Evolutionary conservation across 2,329 filamentous ascomycete genomes (phyloP).

Genomic region (Coniochaeta sp.): DNA sequence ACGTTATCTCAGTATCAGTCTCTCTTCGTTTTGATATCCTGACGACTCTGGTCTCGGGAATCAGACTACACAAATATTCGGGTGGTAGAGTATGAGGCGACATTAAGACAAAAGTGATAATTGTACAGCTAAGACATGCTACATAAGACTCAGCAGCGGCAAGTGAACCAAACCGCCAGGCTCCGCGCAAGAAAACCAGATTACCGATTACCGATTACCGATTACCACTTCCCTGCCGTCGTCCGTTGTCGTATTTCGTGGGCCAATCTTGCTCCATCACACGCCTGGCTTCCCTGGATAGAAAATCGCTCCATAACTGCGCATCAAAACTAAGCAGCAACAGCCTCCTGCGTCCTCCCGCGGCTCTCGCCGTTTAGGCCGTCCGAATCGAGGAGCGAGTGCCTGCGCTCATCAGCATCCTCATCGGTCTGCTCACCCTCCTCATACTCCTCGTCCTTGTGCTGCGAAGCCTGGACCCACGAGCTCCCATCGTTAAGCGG

Average conservation of each 20-base stretch:
- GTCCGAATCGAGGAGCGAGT: conserved; percentile 45
- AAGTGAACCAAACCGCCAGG: background rate
- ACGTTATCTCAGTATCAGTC: background rate
- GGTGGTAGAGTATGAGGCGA: background rate
- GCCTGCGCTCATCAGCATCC: conserved; percentile 22
- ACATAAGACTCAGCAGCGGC: background rate
- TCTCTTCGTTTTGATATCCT: background rate
- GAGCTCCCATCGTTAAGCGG: conserved; percentile 72
- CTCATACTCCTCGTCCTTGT: conserved; percentile 50
- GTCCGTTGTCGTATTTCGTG: background rate
- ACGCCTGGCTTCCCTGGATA: too few species aligned
- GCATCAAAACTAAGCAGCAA: conserved; percentile 29
- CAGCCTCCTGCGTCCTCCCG: conserved; percentile 45
- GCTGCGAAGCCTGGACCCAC: conserved; percentile 70
- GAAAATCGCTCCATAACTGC: too few species aligned
- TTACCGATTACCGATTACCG: conserved; percentile 1
- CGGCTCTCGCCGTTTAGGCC: conserved; percentile 49
- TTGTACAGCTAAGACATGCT: background rate
- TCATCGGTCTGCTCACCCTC: conserved; percentile 58
- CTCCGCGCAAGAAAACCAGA: background rate
- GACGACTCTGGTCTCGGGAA: background rate
- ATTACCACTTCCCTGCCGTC: background rate
- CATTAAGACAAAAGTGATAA: background rate
- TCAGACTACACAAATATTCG: background rate
- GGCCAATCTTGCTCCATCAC: background rate